These are phyloP conservation scores for Colletotrichum costaricense DNA, from an alignment of 2,329 filamentous ascomycete species.

Conservation along the genomic window DNA sequence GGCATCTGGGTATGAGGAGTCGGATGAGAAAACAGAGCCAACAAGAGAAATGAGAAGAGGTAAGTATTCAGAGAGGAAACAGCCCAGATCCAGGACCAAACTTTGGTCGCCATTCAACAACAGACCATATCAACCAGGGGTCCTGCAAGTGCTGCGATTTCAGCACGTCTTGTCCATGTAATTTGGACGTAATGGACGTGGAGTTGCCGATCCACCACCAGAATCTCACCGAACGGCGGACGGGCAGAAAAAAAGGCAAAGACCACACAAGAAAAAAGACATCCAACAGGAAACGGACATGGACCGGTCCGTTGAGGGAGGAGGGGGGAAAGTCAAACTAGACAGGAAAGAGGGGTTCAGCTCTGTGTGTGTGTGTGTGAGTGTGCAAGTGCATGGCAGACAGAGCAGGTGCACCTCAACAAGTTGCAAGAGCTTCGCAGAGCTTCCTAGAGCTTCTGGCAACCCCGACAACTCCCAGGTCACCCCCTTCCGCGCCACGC, in stretches of 20 bases:
- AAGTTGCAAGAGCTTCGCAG: slow-evolving; percentile 31
- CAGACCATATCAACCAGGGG: not conserved
- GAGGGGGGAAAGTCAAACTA: not conserved
- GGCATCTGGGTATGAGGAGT: slow-evolving; percentile 4
- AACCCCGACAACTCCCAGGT: slow-evolving; percentile 10
- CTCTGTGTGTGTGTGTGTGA: not conserved
- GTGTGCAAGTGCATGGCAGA: not conserved
- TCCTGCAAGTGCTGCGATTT: not conserved
- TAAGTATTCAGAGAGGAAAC: not conserved
- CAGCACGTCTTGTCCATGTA: slow-evolving; percentile 10
- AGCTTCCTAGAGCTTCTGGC: slow-evolving; percentile 26
- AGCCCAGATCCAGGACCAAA: not conserved
- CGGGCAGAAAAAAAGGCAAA: not conserved
- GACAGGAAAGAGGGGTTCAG: not conserved
- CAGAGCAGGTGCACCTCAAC: slow-evolving; percentile 3
- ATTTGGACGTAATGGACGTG: slow-evolving; percentile 28
- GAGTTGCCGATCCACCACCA: slow-evolving; percentile 30
- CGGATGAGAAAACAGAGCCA: not conserved
- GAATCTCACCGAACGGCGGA: not conserved
- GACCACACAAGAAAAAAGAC: no score
- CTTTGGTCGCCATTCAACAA: slow-evolving; percentile 1
- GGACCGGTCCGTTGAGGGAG: not conserved
- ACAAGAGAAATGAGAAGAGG: not conserved
- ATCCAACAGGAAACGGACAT: no score
- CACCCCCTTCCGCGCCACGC: slow-evolving; percentile 3